phyloP scores from a whole-genome alignment of 1,139 yeast species.

The Blastobotrys niveus region DNA sequence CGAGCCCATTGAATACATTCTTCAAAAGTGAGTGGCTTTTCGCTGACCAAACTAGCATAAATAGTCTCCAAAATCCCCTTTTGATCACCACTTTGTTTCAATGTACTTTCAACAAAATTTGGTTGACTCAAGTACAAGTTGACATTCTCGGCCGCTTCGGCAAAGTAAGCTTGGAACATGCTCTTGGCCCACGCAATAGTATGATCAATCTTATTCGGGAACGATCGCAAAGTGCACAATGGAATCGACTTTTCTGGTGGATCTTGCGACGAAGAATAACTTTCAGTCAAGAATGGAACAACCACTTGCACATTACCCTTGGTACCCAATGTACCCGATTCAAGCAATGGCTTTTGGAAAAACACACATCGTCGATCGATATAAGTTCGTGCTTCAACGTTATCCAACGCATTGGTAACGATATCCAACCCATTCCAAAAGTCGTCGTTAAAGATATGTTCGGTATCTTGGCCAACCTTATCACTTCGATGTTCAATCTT shows the following conservation, averaged over 20 bases:
- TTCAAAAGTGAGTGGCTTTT: conserved; percentile 84
- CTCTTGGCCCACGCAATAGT: conserved; percentile 99
- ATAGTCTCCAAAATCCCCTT: conserved; percentile 80
- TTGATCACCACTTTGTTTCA: conserved; percentile 88
- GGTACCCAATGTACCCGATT: conserved; percentile 96
- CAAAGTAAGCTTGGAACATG: conserved; percentile 87
- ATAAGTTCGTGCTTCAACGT: conserved; percentile 95
- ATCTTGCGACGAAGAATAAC: conserved; percentile 93
- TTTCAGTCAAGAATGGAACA: conserved; percentile 87
- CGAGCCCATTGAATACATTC: conserved; percentile 97
- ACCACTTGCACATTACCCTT: conserved; percentile 98
- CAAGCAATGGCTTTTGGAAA: conserved; percentile 83
- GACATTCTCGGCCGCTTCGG: conserved; percentile 87
- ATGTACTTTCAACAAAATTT: conserved; percentile 81
- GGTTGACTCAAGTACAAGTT: conserved; percentile 88
- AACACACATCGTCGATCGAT: conserved; percentile 96
- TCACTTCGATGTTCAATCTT: conserved; percentile 73
- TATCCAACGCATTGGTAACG: conserved; percentile 94
- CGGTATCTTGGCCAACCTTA: conserved; percentile 92
- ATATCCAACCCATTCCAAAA: conserved; percentile 83
- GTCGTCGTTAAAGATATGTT: conserved; percentile 73
- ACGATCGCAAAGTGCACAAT: conserved; percentile 89
- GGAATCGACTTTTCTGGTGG: conserved; percentile 99
- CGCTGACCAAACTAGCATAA: conserved; percentile 56
- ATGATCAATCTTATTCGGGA: conserved; percentile 97